A percentile compares a stretch with the other conserved stretches of the same genome.
phyloP scores from a whole-genome alignment of 169 alveolate species.

The Eimeria praecox region DNA sequence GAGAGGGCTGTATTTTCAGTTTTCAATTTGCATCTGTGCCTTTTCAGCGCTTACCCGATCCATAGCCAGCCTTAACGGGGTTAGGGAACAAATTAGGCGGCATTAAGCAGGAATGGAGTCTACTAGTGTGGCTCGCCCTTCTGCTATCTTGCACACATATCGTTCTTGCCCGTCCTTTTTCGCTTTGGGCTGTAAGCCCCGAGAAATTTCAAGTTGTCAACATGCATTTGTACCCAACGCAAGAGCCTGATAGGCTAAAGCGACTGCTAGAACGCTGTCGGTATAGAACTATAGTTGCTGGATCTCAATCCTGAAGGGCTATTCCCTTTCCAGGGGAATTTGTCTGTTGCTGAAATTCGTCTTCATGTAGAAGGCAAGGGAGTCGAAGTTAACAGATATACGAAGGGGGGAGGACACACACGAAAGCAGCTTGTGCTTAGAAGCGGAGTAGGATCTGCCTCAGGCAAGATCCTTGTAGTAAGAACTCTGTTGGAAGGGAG shows the following conservation, averaged over 20 bases:
- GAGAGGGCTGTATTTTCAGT: background rate
- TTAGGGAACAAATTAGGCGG: background rate
- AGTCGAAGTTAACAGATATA: background rate
- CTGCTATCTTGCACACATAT: background rate
- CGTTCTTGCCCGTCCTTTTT: background rate
- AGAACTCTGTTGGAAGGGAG: background rate
- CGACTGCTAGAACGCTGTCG: no score
- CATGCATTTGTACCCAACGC: background rate
- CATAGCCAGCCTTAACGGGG: background rate
- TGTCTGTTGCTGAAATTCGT: no score
- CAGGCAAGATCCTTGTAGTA: background rate
- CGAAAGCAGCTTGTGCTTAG: background rate
- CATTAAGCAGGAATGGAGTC: background rate
- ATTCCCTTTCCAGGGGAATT: background rate
- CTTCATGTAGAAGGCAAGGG: background rate
- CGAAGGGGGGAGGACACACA: background rate
- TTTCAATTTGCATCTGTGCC: background rate
- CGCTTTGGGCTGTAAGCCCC: background rate
- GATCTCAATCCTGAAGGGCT: background rate
- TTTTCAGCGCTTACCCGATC: background rate
- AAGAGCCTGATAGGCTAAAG: background rate
- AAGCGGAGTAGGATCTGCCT: background rate
- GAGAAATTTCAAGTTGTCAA: background rate
- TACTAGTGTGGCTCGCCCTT: background rate
- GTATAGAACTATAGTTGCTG: background rate